phyloP scores from a whole-genome alignment of 2,329 filamentous ascomycete species.

The Myrmaecium sp. region DNA sequence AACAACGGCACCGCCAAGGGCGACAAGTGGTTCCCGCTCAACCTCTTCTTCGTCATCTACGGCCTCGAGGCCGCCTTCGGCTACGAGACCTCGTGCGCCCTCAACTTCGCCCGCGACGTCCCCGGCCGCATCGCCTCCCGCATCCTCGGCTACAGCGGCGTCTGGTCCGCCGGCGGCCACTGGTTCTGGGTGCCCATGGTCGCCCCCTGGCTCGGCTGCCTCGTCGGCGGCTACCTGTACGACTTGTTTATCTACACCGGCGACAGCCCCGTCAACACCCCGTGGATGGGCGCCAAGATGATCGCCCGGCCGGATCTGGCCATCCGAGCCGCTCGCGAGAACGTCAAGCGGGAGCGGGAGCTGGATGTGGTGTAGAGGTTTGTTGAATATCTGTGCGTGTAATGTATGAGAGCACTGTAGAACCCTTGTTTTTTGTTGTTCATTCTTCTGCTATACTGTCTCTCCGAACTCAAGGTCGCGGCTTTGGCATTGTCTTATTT shows the following conservation, averaged over 20 bases:
- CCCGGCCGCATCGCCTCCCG: conserved; percentile 50
- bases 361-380: conserved; percentile 7
- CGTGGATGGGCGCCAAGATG: conserved; percentile 44
- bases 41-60: conserved; percentile 56
- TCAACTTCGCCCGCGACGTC: conserved; percentile 58
- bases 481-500: too few species aligned
- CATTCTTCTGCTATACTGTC: too few species aligned
- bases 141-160: conserved; percentile 49
- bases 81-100: conserved; percentile 62
- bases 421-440: too few species aligned
- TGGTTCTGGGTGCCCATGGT: conserved; percentile 68
- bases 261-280: conserved; percentile 52
- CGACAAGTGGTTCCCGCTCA: conserved; percentile 31
- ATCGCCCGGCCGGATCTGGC: conserved; percentile 17
- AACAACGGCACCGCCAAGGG: conserved; percentile 20
- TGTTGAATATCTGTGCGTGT: too few species aligned
- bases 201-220: conserved; percentile 47
- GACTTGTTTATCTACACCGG: conserved; percentile 54
- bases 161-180: conserved; percentile 50
- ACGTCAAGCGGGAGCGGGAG: conserved; percentile 9
- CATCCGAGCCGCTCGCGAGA: conserved; percentile 1
- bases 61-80: conserved; percentile 58
- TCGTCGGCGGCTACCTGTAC: conserved; percentile 49
- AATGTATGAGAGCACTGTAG: too few species aligned
- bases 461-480: too few species aligned